Evolutionary conservation across 495 filamentous ascomycete species (phyloP), one percentile per base, ranked within the genome.

Genomic region (Trichoderma reesei): DNA sequence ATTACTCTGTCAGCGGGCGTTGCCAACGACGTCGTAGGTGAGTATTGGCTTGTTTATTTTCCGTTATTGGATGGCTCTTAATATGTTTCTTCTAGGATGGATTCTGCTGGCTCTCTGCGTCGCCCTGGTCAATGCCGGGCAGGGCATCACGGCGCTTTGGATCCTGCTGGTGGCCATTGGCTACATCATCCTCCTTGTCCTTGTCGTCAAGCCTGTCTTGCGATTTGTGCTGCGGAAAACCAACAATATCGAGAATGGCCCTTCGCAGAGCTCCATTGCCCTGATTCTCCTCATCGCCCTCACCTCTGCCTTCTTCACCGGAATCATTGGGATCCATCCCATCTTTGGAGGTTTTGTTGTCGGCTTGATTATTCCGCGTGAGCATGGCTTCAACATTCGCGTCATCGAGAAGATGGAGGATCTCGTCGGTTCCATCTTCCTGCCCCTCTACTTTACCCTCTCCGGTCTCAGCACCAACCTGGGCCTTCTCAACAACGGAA

Each of bases 361-460:
- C 65, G 94, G 94, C 14, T 68, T 98, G 63, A 92, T 98, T 64
- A 96, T 92, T 71, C 94, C 94, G 0, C 94, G 96, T 69, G 89
- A 97, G 61, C 90, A 90, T 44, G 93, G 93, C 7, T 98, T 97
- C 73, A 89, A 91, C 18, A 95, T 97, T 72, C 92, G 94, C 67
- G 74, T 98, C 65, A 93, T 92, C 0, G 94, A 98, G 71, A 98
- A 98, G 78, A 85, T 98, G 62, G 94, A 98, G 72, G 94, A 98
- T 76, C 75, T 98, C 8, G 88, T 98, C 60, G 83, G 86, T 1
- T 85, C 91, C 31, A 78, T 98, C n/a, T 91, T 98, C 66, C 78
- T 97, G 13, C 94, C 94, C 0, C 86, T 98, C 4, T 98, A 98
- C 72, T 98, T 98, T 76, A 91, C 94, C 3, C 81, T 96, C 9